Evolutionary conservation across 73 alveolate genomes (phyloP).

Genomic region (Paramecium primaurelia): DNA sequence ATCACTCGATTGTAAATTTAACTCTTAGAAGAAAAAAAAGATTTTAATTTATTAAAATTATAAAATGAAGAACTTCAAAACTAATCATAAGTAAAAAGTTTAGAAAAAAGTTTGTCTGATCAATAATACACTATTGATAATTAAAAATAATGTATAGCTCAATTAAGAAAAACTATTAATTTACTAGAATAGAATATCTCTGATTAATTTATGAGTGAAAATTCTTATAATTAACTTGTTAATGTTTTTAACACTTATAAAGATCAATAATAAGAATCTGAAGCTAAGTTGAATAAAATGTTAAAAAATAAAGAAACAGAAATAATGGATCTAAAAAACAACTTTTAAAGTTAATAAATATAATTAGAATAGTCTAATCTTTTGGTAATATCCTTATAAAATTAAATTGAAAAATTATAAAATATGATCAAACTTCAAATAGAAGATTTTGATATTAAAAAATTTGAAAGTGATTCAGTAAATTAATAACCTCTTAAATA

Average conservation of each 20-base stretch:
- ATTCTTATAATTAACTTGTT: background rate
- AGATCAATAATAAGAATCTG: background rate
- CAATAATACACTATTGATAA: background rate
- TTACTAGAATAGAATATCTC: background rate
- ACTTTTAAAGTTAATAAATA: background rate
- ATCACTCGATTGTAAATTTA: background rate
- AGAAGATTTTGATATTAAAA: background rate
- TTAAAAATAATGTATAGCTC: background rate
- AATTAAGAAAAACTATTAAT: conserved; percentile 23
- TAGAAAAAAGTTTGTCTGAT: background rate
- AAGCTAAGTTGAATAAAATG: background rate
- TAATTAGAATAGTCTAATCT: background rate
- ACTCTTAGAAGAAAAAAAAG: background rate
- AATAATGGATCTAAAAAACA: background rate
- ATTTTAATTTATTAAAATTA: background rate
- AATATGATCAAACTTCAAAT: background rate
- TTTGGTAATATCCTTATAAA: background rate
- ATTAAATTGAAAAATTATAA: background rate
- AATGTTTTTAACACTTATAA: background rate
- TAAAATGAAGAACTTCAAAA: background rate
- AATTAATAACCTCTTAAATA: background rate
- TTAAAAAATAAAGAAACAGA: background rate
- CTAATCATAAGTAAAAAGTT: background rate
- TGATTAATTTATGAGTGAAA: background rate
- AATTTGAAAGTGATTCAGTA: background rate